Percentiles rank a stretch among this genome's conserved stretches.
Evolutionary conservation across 257 asterid species (phyloP).

Genomic region (Parsonsia alboflavescens): DNA sequence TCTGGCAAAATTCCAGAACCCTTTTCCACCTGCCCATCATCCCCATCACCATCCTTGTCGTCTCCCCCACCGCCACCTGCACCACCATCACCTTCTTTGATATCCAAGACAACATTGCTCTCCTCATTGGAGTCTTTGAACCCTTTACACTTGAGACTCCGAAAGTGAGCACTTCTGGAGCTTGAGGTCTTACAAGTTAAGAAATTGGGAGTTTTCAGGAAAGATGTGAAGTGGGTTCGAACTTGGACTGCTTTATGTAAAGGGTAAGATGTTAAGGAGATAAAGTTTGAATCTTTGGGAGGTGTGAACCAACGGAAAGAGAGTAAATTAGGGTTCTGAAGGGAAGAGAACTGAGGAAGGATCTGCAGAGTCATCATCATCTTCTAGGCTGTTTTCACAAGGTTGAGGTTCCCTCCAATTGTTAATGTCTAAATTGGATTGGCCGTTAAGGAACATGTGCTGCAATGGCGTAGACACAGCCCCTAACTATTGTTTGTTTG

Average conservation of each 20-base stretch:
- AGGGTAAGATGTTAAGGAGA: constrained; percentile 12
- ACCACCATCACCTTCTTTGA: constrained; percentile 28
- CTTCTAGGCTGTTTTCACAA: constrained; percentile 7
- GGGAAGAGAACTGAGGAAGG: constrained; percentile 33
- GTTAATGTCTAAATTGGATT: not conserved
- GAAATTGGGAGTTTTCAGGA: constrained; percentile 24
- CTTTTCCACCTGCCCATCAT: constrained; percentile 43
- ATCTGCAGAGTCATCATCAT: constrained; percentile 38
- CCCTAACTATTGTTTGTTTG: too few relatives aligned
- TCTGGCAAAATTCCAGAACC: constrained; percentile 56
- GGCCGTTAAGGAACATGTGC: not conserved
- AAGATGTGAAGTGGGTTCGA: constrained; percentile 22
- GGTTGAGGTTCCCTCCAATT: constrained; percentile 10
- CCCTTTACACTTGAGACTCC: constrained; percentile 37
- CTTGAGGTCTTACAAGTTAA: constrained; percentile 14
- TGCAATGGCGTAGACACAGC: not conserved
- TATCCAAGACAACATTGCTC: constrained; percentile 36
- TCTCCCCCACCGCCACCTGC: constrained; percentile 45
- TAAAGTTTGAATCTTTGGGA: constrained; percentile 20
- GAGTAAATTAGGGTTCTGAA: constrained; percentile 36
- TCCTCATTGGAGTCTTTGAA: constrained; percentile 41
- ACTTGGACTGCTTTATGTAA: constrained; percentile 19
- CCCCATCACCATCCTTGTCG: constrained; percentile 51
- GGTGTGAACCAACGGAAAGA: constrained; percentile 15
- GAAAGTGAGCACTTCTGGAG: constrained; percentile 22